Base-by-base conservation (phyloP, 164 flowering plant species). In the Umbilicus rupestris region DNA sequence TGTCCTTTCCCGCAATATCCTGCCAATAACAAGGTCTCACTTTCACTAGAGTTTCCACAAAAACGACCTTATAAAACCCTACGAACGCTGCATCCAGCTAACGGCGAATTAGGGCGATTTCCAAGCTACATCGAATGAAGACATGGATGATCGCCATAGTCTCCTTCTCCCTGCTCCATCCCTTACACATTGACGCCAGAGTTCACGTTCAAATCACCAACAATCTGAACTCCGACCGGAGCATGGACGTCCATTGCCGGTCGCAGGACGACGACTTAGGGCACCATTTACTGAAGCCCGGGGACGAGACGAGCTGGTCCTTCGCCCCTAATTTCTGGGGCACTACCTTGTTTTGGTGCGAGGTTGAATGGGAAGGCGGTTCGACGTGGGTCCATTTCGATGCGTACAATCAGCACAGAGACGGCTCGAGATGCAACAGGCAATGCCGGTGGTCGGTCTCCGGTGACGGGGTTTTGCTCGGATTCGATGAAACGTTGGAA, bases 191-290 rank as follows among this genome's bases (percentile, higher is more conserved):
- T 30, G 3, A 24, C 3, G 57, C 31, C 1, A 24, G 39, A 16
- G 37, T 65, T 15, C 62, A 44, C 22, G 72, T 69, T 2, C 28
- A 59, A 9, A 39, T 75, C 7, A 69, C 70, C 66, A 75, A 75
- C 64, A 46, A 68, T 29, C 52, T 69, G 37, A 72, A 66, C 8
- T 3, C 15, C 3, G 73, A 68, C 46, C 58, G 68, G 58, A 59
- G 26, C 30, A 67, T 67, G 70, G 35, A 71, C 63, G 22, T 72
- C 11, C 79, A 71, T 12, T 73, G 79, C 58, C 67, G 50, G 37
- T 77, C 77, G 0, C 17, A 33, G 20, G 69, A 77, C 26, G 71
- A 71, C 46, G 79, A 77, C 37, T 39, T 73, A 2, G 75, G 77
- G 24, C 28, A 66, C n/a, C 67, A 31, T 0, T 19, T 33, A 0